Base-by-base conservation (phyloP, 345 rosid genomes). In the Ceriops tagal region DNA sequence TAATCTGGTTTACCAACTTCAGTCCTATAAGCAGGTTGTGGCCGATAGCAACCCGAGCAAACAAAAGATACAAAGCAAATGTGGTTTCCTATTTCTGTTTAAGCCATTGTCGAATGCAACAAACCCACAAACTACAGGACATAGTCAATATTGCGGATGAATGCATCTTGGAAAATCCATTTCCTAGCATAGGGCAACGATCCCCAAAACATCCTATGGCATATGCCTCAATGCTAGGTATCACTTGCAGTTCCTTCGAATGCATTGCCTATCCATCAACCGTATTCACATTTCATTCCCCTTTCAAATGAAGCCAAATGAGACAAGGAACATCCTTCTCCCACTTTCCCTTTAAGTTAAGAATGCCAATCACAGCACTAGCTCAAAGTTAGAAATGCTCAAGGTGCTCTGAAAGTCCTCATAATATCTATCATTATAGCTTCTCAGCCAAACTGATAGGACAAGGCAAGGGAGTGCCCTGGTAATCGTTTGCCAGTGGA, bases 401-500 rank as follows among this genome's bases (percentile, higher is more conserved):
- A 68, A 56, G 56, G 62, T 62, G 76, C 39, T 63, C 61, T 51
- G 49, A 5, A 61, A 57, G 5, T 34, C 34, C 58, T 20, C n/a
- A 32, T 52, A 5, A 39, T 24, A 32, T 58, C 27, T 18, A 52
- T 76, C 68, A 71, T 66, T 76, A 69, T 56, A 46, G 21, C 53
- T 64, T 55, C 35, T 62, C 60, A 2, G 68, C 67, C 67, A 66
- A 60, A 62, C 65, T 62, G 35, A 76, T 63, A 15, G 70, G 73
- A 68, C 49, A 71, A 39, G 72, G 68, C 64, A 73, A 71, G 65
- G 79, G 67, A 71, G 78, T 68, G 60, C 67, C 72, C 73, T 71
- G 62, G 31, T 66, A 82, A 70, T 65, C 69, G 47, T 77, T 82
- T 63, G 72, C 52, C 18, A 51, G 65, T 62, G 79, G 79, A 71